Evolutionary conservation across 2,329 filamentous ascomycete genomes (phyloP), one percentile per base, ranked within the genome.

Genomic region (Curvularia spicifera): DNA sequence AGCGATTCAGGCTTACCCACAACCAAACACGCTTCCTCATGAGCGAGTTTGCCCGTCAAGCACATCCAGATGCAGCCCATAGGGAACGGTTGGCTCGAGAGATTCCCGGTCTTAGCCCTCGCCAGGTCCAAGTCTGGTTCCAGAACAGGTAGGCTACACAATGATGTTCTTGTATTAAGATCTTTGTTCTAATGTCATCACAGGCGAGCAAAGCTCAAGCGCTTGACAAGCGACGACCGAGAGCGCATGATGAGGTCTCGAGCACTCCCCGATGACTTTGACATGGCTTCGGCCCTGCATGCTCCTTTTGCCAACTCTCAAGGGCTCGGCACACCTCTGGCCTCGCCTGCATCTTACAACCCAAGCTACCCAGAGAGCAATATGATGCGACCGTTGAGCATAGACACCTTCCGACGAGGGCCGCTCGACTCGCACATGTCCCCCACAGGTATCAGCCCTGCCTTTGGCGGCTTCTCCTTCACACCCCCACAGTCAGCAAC

Each of bases 61-160:
- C 93, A 24, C 93, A 97, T 74, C 93, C 93, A 7, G 93, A 98
- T 78, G 93, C 93, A 40, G 91, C 91, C 46, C 93, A 97, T 76
- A 85, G 93, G 62, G 93, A 97, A 75, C 85, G 92, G 46, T 82
- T 98, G 37, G 94, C 93, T 4, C 84, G 90, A 63, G 92, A 97
- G 75, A 97, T 98, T 45, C 93, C 94, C 31, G 94, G 93, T 0
- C 80, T 98, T 48, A 97, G 91, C 70, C 91, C 93, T 37, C 87
- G 93, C 60, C 93, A 98, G 75, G 94, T 98, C 24, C 93, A 98
- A 77, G 93, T 98, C 49, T 98, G 93, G 94, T 98, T 98, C 78
- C 93, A 98, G 78, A 98, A 98, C 78, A 87, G 93, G 93, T 97
- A 84, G 69, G 84, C 72, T 53, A 37, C 29, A 26, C n/a, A 28